Evolutionary conservation across 208 protist species (phyloP), one percentile per base, ranked within the genome.

Genomic region (Leishmania gerbilli): DNA sequence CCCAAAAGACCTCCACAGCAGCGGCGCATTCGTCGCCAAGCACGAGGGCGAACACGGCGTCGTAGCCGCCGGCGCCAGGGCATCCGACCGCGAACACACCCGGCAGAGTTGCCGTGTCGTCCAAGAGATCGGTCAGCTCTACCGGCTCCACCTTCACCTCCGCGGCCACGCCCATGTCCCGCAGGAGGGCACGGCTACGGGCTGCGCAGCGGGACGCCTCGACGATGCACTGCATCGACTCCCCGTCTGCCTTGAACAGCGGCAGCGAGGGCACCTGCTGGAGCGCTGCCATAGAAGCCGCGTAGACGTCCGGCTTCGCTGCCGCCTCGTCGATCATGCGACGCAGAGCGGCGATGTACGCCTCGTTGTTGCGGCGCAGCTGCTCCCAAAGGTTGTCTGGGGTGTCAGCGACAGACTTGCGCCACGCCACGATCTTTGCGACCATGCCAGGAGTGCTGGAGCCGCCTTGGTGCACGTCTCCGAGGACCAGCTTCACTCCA

Each of bases 361-460:
- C 77, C 81, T 95, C 89, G 83, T 98, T 98, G 81, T 82, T 88
- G 42, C 69, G 68, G 7, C 84, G 82, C 72, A 97, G 89, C 72
- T 79, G 74, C 69, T 94, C 90, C 95, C 95, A 98, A 42, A 95
- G 34, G 79, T 90, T 94, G 79, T 87, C 84, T 1, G 85, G 80
- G 37, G 80, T 31, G 0, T 27, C 86, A 6, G 80, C 82, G 65
- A 96, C 84, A 4, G 84, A 78, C 71, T 92, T 92, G 60, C 89
- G 90, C 97, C 97, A 99, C 60, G 88, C 85, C 87, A 99, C 94
- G 11, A 99, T 93, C 79, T 95, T 97, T 7, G 91, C 87, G 1
- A 99, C 98, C 97, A 99, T 99, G 45, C 95, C 93, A 6, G 98
- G 98, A 34, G 98, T 99, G 86, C 95, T 93, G 42, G 95, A 95